Base-by-base conservation (phyloP, 192 early-diverging fungal species). In the Kappamyces sp. region DNA sequence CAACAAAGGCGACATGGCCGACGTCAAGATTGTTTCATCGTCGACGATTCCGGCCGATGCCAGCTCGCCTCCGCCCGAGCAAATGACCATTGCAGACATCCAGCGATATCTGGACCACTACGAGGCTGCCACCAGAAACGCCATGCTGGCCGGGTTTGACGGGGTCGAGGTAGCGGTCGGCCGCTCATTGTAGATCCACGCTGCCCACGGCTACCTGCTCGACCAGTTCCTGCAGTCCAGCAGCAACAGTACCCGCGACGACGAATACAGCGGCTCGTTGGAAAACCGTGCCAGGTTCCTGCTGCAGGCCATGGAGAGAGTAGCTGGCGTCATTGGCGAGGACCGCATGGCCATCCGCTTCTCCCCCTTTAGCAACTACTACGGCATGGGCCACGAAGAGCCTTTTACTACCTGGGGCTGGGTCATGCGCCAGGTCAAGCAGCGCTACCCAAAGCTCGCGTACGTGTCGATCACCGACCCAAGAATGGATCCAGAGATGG, bases 141-240 rank as follows among this genome's bases (percentile, higher is more conserved):
- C 94, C 0, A 66, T 77, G 37, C 72, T 80, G 54, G 93, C 92
- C 2, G 90, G 90, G 2, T 91, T 92, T 68, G 91, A 94, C 55
- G 85, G 87, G 31, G 70, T 94, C 23, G 93, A 97, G 71, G 38
- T 76, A 23, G 23, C 23, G 23, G 23, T 23, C 23, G 23, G 23
- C 23, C 23, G 23, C 23, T 23, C 23, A 23, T 23, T 23, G 23
- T 23, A 23, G 23, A 23, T 23, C 23, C 73, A 71, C 50, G 23
- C 23, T 23, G 91, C 93, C 1, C 94, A 96, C 67, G 93, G 96
- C 2, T 97, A 94, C 66, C 69, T 97, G n/a, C 62, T 90, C 48
- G 79, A 87, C 69, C 74, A 86, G 66, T 96, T 97, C 63, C 66
- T 95, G 9, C 90, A 88, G 8, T 84, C 89, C 2, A 60, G 88